Evolutionary conservation across 2,329 filamentous ascomycete species (phyloP), one percentile per base, ranked within the genome.

Genomic region (Stenocarpella maydis): DNA sequence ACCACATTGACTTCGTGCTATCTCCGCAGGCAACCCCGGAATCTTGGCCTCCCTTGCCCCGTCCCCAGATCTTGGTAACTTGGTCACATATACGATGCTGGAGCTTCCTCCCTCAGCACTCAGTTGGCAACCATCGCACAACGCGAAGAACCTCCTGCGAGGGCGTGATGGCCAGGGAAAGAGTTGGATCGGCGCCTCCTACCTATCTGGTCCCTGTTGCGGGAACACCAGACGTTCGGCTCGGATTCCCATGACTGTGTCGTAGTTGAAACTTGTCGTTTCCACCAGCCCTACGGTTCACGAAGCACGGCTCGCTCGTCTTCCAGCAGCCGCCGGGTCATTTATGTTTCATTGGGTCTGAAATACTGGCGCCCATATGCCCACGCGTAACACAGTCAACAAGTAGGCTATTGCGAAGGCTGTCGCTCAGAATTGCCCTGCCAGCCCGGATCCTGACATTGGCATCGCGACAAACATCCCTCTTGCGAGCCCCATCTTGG

Each of bases 1-100:
- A 63, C 58, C 58, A 63, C 58, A 49, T 63, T 63, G 58, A 63
- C 58, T 63, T 63, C 58, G 58, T 63, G 43, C 43, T 63, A 49
- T 45, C 28, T 49, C 58, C 43, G 58, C 28, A 63, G 43, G 58
- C 31, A 63, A 63, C 43, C 43, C 28, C 58, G 31, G 28, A 7
- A 28, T 24, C 58, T 49, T 63, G 58, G 58, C 58, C 7, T 24
- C 58, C 17, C n/a, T 24, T 37, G 28, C 43, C 10, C n/a, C 19
- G 41, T 19, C 26, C 41, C 55, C 41, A 61, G 39, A 61, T 47
- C n/a, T n/a, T n/a, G n/a, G n/a, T n/a, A n/a, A n/a, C 26, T 37
- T 47, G 58, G 58, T 61, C 58, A 45, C 58, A 47, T 47, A 17
- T 21, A 21, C 58, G 41, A 47, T 47, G 43, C 43, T 34, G 41